Conservation (phyloP, 805 yeast species). For the Yamadazyma tumulicola region DNA sequence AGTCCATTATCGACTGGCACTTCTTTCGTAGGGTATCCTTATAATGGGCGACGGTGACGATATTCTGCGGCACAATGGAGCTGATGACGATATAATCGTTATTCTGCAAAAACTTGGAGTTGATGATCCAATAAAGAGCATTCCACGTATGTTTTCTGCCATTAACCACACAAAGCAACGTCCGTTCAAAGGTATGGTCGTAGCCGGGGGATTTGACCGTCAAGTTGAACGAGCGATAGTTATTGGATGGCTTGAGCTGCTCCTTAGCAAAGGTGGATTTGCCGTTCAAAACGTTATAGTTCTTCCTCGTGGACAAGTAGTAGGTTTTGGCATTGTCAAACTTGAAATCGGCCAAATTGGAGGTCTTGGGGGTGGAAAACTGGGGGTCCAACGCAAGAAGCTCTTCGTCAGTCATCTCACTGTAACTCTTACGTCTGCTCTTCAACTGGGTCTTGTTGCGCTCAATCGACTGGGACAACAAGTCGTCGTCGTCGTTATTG, state of each 20-base stretch:
- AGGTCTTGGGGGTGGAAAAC: constrained; percentile 32
- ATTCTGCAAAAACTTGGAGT: constrained; percentile 24
- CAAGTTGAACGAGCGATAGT: constrained; percentile 37
- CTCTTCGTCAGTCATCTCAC: constrained; percentile 53
- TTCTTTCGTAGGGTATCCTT: constrained; percentile 15
- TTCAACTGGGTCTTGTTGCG: neutral
- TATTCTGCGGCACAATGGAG: constrained; percentile 1
- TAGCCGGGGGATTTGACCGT: constrained; percentile 41
- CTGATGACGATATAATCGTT: constrained; percentile 37
- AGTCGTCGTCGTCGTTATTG: neutral
- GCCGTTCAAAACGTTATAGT: constrained; percentile 7
- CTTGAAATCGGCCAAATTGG: constrained; percentile 41
- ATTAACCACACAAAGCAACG: constrained; percentile 33
- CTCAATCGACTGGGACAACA: neutral
- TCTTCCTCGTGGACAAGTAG: constrained; percentile 17
- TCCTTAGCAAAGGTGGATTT: constrained; percentile 20
- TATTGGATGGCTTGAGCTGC: constrained; percentile 25
- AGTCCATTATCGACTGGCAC: constrained; percentile 24
- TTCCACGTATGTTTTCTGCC: constrained; percentile 47
- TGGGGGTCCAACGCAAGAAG: constrained; percentile 53
- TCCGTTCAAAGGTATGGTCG: constrained; percentile 17
- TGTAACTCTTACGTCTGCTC: constrained; percentile 39
- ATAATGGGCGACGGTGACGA: neutral
- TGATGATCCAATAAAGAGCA: constrained; percentile 33
- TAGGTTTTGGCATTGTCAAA: constrained; percentile 40